Evolutionary conservation across 441 rosid species (phyloP).

Genomic region (Brassica balearica): DNA sequence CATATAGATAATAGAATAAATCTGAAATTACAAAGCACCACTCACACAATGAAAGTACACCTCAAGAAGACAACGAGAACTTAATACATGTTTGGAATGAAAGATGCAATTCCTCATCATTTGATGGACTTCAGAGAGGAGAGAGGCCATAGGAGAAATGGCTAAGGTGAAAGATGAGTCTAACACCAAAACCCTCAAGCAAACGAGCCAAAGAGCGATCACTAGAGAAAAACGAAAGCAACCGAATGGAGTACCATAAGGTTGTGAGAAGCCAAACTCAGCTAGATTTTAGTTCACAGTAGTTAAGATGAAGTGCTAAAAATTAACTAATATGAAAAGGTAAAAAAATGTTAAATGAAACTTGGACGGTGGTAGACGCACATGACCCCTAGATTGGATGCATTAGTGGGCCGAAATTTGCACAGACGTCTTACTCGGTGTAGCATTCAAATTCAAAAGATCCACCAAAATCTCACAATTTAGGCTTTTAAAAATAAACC

Average conservation of each 20-base stretch:
- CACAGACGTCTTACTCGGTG: constrained; percentile 14
- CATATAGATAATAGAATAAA: background rate
- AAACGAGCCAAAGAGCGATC: background rate
- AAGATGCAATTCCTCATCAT: background rate
- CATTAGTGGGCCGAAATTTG: constrained; percentile 25
- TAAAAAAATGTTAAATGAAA: background rate
- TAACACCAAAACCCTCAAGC: background rate
- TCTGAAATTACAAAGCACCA: background rate
- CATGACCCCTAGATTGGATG: background rate
- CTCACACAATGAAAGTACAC: background rate
- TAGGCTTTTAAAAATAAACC: background rate
- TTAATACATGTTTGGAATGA: background rate
- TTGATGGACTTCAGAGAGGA: background rate
- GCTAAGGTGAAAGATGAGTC: background rate
- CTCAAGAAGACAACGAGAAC: background rate
- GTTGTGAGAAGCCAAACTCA: background rate
- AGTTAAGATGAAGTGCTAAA: background rate
- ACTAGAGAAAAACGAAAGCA: background rate
- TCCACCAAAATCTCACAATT: constrained; percentile 13
- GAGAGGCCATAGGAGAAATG: background rate
- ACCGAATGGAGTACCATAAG: background rate
- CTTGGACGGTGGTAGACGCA: constrained; percentile 28
- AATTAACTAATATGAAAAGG: background rate
- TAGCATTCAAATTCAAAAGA: background rate
- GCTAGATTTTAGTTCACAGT: background rate